phyloP scores from a whole-genome alignment of 257 asterid species.

The Anisodus acutangulus region DNA sequence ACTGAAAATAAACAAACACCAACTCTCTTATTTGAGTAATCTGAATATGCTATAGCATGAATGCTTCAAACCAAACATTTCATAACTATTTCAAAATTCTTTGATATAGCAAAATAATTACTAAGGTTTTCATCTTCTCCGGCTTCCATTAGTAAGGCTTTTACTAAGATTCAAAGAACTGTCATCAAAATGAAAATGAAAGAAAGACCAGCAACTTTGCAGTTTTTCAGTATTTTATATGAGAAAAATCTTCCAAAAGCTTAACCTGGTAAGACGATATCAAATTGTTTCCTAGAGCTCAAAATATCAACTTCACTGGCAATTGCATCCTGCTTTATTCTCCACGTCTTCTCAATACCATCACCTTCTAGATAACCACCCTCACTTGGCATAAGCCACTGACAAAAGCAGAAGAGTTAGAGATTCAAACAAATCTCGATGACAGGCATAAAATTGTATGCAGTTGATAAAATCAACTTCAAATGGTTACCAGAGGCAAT shows the following conservation, averaged over 20 bases:
- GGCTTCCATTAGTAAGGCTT: not conserved
- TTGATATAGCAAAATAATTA: not conserved
- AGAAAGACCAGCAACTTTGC: not conserved
- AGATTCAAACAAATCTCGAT: constrained; percentile 3
- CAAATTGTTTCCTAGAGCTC: constrained; percentile 78
- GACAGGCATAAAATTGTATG: not conserved
- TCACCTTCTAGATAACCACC: constrained; percentile 80
- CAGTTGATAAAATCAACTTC: not conserved
- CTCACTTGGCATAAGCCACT: constrained; percentile 94
- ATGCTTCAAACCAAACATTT: not conserved
- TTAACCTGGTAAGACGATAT: constrained; percentile 92
- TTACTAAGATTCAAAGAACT: constrained; percentile 3
- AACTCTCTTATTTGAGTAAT: not conserved
- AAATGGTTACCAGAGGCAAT: not conserved
- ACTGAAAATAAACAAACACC: not conserved
- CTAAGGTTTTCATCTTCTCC: not conserved
- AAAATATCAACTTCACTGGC: constrained; percentile 73
- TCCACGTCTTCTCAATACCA: constrained; percentile 91
- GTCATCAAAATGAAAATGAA: not conserved
- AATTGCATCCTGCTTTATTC: constrained; percentile 76
- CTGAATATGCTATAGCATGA: not conserved
- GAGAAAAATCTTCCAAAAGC: constrained; percentile 33
- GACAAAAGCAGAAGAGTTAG: constrained; percentile 31
- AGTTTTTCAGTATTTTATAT: constrained; percentile 19
- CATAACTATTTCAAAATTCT: not conserved